Percentiles rank a stretch among this genome's conserved stretches.
Evolutionary conservation across 805 yeast genomes (phyloP).

Genomic region (Yarrowia keelungensis): DNA sequence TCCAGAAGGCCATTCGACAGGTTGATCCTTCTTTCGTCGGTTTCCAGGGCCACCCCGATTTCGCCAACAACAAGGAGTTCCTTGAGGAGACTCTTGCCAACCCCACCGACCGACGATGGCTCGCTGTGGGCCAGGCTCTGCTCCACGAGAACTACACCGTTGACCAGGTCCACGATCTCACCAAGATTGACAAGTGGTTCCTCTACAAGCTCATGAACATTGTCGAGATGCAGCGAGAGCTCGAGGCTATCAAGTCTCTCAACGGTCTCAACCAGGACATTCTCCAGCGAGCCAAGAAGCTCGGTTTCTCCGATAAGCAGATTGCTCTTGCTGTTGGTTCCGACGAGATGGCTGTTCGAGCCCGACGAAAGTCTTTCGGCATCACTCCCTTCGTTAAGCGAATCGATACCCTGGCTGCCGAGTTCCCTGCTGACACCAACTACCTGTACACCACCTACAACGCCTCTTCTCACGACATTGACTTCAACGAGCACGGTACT

Average conservation of each 20-base stretch:
- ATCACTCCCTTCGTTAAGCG: conserved; percentile 93
- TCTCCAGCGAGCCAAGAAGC: conserved; percentile 80
- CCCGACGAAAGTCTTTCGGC: conserved; percentile 77
- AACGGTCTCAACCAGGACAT: conserved; percentile 69
- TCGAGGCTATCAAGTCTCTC: conserved; percentile 69
- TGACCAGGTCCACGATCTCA: conserved; percentile 87
- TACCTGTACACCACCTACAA: conserved; percentile 95
- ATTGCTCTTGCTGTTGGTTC: conserved; percentile 78
- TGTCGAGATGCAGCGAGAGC: conserved; percentile 83
- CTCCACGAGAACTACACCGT: conserved; percentile 90
- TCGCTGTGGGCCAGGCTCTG: conserved; percentile 97
- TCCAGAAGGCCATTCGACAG: conserved; percentile 97
- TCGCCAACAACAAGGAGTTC: conserved; percentile 58
- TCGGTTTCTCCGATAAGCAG: conserved; percentile 95
- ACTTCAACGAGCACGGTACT: conserved; percentile 87
- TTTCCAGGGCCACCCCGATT: conserved; percentile 77
- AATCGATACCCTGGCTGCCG: conserved; percentile 97
- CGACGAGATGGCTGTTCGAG: conserved; percentile 81
- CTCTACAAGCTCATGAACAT: conserved; percentile 90
- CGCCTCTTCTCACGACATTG: conserved; percentile 83
- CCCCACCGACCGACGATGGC: conserved; percentile 96
- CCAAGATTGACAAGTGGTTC: conserved; percentile 97
- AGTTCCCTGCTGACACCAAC: conserved; percentile 97
- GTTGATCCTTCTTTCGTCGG: conserved; percentile 91
- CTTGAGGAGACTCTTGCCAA: conserved; percentile 77